Percentiles rank a stretch among this genome's conserved stretches.
Conservation (phyloP, 2,329 filamentous ascomycete genomes). For the Bipolaris cookei region DNA sequence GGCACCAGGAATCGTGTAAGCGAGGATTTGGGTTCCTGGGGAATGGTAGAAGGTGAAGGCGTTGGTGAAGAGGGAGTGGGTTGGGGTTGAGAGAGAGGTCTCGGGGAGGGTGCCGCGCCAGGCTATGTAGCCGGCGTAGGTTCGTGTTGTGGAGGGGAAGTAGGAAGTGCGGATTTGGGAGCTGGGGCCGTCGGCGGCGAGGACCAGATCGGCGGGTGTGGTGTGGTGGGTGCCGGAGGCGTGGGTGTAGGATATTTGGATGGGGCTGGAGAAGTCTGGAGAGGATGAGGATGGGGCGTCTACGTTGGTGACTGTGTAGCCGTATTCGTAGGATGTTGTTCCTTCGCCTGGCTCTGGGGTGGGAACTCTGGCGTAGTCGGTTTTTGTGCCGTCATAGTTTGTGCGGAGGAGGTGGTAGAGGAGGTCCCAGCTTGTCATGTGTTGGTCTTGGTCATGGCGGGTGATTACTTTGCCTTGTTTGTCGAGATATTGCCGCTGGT, state of each 20-base stretch:
- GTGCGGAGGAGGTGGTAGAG: conserved; percentile 35
- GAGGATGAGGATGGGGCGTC: background rate
- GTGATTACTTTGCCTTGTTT: conserved; percentile 26
- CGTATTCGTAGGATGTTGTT: conserved; percentile 25
- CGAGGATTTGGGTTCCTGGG: conserved; percentile 25
- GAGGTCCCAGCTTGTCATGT: conserved; percentile 42
- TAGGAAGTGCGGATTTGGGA: conserved; percentile 29
- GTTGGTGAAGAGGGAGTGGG: conserved; percentile 24
- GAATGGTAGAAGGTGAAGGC: conserved; percentile 31
- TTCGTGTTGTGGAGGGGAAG: conserved; percentile 24
- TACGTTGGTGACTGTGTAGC: conserved; percentile 23
- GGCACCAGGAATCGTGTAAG: conserved; percentile 53
- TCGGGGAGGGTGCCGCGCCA: conserved; percentile 39
- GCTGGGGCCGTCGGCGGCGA: conserved; percentile 36
- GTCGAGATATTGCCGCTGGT: conserved; percentile 31
- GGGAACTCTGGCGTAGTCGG: conserved; percentile 26
- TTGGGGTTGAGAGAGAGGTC: conserved; percentile 18
- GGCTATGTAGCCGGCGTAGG: conserved; percentile 37
- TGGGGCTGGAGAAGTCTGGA: conserved; percentile 6
- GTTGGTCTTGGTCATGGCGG: conserved; percentile 26
- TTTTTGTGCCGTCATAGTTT: conserved; percentile 34
- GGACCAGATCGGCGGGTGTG: conserved; percentile 25
- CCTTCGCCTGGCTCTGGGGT: conserved; percentile 21
- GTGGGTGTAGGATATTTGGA: conserved; percentile 19
- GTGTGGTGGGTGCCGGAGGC: conserved; percentile 12